phyloP scores from a whole-genome alignment of 345 rosid species.

The Chamaenerion angustifolium region DNA sequence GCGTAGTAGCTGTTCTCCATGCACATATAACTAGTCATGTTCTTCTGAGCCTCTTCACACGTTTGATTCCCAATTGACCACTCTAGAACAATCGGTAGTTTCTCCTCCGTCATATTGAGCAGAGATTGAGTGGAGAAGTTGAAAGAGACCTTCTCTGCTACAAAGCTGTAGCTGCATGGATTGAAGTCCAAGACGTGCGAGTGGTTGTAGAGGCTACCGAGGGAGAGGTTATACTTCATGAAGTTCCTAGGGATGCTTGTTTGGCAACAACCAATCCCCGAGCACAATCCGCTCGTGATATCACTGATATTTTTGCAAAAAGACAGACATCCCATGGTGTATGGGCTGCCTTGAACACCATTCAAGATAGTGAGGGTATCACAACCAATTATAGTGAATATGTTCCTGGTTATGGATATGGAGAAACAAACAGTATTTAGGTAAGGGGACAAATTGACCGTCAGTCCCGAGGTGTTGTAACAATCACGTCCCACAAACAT shows the following conservation, averaged over 20 bases:
- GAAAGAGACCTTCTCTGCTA: slow-evolving; percentile 1
- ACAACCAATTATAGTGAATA: slow-evolving; percentile 12
- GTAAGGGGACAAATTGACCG: too few species aligned
- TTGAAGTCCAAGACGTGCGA: background rate
- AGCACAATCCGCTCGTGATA: slow-evolving; percentile 11
- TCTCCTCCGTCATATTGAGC: background rate
- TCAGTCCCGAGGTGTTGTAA: background rate
- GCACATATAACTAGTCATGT: slow-evolving; percentile 1
- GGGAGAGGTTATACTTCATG: rapidly evolving
- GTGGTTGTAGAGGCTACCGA: background rate
- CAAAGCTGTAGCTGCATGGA: slow-evolving; percentile 21
- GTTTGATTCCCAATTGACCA: slow-evolving; percentile 11
- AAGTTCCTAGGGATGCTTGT: slow-evolving; percentile 10
- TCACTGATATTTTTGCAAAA: background rate
- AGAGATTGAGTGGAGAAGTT: slow-evolving; percentile 9
- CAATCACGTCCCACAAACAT: background rate
- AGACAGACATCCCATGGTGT: slow-evolving; percentile 8
- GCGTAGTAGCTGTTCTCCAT: slow-evolving; percentile 1
- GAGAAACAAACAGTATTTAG: background rate
- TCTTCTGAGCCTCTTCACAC: background rate
- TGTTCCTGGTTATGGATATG: background rate
- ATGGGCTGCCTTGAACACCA: background rate
- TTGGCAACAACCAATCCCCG: slow-evolving; percentile 27
- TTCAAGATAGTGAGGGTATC: slow-evolving; percentile 1
- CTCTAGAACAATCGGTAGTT: slow-evolving; percentile 13